Conservation (phyloP, 2,329 filamentous ascomycete species). For the Diaporthe sp. region DNA sequence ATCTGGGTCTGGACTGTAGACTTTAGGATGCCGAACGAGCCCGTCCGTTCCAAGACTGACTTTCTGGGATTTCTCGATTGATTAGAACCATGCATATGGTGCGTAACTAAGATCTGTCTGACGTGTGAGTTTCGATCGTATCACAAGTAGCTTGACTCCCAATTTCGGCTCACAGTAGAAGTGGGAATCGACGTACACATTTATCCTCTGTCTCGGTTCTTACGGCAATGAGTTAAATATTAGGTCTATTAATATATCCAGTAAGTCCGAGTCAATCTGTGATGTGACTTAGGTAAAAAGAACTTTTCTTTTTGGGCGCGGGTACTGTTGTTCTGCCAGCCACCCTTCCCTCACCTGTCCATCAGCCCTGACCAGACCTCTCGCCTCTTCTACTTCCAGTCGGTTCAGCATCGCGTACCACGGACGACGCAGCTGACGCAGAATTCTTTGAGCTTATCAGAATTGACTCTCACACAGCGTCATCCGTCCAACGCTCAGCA, state of each 20-base stretch:
- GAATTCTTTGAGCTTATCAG: not conserved
- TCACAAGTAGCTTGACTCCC: too few relatives aligned
- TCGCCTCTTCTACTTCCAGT: not conserved
- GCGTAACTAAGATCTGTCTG: not conserved
- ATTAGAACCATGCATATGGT: not conserved
- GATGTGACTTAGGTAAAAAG: not conserved
- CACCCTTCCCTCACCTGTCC: not conserved
- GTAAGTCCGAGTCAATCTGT: not conserved
- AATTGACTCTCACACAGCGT: not conserved
- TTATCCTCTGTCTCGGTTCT: too few relatives aligned
- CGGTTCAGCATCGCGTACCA: constrained; percentile 1
- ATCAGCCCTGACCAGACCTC: constrained; percentile 19
- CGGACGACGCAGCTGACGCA: not conserved
- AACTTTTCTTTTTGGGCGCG: not conserved
- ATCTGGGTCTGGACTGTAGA: not conserved
- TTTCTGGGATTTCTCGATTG: not conserved
- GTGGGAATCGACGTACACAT: too few relatives aligned
- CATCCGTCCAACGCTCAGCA: constrained; percentile 4
- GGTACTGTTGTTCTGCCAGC: not conserved
- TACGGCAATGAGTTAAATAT: not conserved
- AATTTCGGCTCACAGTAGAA: not conserved
- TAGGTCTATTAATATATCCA: not conserved
- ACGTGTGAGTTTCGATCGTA: not conserved
- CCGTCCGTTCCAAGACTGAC: not conserved
- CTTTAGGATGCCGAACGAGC: not conserved